Base-by-base conservation (phyloP, 2,329 filamentous ascomycete genomes). In the Arthrobotrys megalospora region DNA sequence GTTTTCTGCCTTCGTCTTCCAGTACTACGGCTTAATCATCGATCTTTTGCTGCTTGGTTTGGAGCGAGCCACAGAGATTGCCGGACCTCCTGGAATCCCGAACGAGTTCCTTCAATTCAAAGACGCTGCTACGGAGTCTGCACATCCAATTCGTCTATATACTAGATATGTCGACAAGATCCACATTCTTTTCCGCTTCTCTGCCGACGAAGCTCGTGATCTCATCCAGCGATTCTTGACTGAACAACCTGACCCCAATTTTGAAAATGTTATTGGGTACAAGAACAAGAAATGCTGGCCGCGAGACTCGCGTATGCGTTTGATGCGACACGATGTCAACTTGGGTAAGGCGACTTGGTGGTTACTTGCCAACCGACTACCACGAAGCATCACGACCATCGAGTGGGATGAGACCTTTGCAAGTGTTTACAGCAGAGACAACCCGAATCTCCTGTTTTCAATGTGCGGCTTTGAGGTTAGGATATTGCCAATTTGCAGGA, bases 201-300 rank as follows among this genome's bases (percentile, higher is more conserved):
- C 89, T 2, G 94, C 94, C 0, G 96, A 99, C 53, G 96, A 99
- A 83, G 97, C 95, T 2, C 89, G 96, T 79, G 96, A 99, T 82
- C 87, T 99, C 55, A 99, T 99, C 76, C 96, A 99, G 84, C 92
- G 96, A 8, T 99, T 98, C 88, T 87, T 99, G 81, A 99, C 96
- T 0, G 96, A 99, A 83, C 95, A 99, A 83, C 96, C 96, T 0
- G 96, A 99, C 84, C 96, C 96, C 1, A 99, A 99, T 83, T 99
- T 99, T 81, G 96, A 99, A 84, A 99, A 99, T 80, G 96, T 99
- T 48, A 98, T 99, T 82, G 96, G 96, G 0, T 99, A 98, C 85
- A 94, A 93, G 87, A 99, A 97, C 86, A 99, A 99, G 88, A 99
- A 98, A 84, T 99, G 96, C 85, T 99, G 96, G 96, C 96, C 96